Evolutionary conservation across 495 filamentous ascomycete species (phyloP).

Genomic region (Penicillium bialowiezense): DNA sequence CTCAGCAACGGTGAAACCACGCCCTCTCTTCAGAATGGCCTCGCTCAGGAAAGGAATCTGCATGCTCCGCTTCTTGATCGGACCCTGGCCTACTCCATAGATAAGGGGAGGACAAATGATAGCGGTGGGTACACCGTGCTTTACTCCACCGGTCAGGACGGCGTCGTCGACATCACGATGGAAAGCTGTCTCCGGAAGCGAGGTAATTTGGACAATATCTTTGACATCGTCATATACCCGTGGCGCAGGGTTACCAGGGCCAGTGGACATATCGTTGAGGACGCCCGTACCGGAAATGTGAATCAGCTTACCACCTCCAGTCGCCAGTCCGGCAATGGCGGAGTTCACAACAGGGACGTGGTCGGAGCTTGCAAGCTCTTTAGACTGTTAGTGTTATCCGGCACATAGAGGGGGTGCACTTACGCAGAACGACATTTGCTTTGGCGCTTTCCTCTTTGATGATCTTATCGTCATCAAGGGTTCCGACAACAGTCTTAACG

Average conservation of each 20-base stretch:
- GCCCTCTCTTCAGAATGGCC: constrained; percentile 6
- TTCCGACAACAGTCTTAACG: constrained; percentile 47
- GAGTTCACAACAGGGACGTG: constrained; percentile 5
- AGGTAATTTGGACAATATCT: neutral
- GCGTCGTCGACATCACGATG: constrained; percentile 7
- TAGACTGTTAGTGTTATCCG: neutral
- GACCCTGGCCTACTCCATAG: constrained; percentile 4
- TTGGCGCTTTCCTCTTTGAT: constrained; percentile 51
- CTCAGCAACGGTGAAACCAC: constrained; percentile 4
- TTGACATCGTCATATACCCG: constrained; percentile 3
- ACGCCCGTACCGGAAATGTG: constrained; percentile 8
- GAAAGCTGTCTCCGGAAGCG: neutral
- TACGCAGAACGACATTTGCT: constrained; percentile 56
- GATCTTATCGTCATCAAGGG: constrained; percentile 48
- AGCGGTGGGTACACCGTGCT: neutral
- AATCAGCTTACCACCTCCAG: no score
- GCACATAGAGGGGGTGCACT: constrained; percentile 13
- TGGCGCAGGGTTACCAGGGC: neutral
- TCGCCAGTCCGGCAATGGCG: no score
- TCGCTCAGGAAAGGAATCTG: constrained; percentile 4
- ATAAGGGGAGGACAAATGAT: constrained; percentile 7
- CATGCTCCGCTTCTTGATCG: constrained; percentile 6
- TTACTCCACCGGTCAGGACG: no score
- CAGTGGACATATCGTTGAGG: no score
- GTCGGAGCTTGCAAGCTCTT: constrained; percentile 3